phyloP scores from a whole-genome alignment of 2,329 filamentous ascomycete genomes.

The Ophiocordyceps camponoti-rufipedis region DNA sequence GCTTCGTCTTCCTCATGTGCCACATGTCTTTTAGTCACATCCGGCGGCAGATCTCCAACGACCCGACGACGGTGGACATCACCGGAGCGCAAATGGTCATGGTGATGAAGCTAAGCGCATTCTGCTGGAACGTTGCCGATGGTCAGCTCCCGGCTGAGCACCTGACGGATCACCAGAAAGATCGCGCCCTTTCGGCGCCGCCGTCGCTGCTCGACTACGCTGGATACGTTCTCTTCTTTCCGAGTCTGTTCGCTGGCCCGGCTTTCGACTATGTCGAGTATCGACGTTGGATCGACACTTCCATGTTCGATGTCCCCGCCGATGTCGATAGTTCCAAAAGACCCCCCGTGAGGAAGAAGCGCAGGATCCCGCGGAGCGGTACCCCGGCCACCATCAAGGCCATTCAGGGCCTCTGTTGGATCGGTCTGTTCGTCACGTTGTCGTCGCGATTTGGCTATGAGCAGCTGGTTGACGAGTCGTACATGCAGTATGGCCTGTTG shows the following conservation, averaged over 20 bases:
- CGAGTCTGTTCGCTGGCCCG: constrained; percentile 72
- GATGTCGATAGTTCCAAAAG: constrained; percentile 71
- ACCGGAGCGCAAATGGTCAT: constrained; percentile 96
- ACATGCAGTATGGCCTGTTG: constrained; percentile 47
- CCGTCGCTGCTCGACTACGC: constrained; percentile 65
- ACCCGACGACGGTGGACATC: constrained; percentile 59
- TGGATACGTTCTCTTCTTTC: constrained; percentile 92
- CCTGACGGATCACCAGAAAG: constrained; percentile 74
- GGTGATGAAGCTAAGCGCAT: constrained; percentile 91
- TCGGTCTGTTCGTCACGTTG: constrained; percentile 59
- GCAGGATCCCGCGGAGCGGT: constrained; percentile 80
- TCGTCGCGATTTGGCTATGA: constrained; percentile 45
- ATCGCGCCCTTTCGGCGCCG: constrained; percentile 56
- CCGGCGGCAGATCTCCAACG: constrained; percentile 51
- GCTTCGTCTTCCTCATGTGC: constrained; percentile 83
- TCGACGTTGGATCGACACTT: constrained; percentile 76
- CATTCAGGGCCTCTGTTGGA: constrained; percentile 56
- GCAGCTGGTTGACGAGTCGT: constrained; percentile 47
- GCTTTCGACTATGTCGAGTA: constrained; percentile 94
- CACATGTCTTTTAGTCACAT: constrained; percentile 91
- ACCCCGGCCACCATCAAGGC: constrained; percentile 70
- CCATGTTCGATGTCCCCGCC: constrained; percentile 77
- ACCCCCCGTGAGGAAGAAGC: constrained; percentile 71
- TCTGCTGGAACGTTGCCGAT: constrained; percentile 96
- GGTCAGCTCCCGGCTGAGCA: constrained; percentile 62